Base-by-base conservation (phyloP, 75 land plant species). In the Sequoiadendron giganteum region DNA sequence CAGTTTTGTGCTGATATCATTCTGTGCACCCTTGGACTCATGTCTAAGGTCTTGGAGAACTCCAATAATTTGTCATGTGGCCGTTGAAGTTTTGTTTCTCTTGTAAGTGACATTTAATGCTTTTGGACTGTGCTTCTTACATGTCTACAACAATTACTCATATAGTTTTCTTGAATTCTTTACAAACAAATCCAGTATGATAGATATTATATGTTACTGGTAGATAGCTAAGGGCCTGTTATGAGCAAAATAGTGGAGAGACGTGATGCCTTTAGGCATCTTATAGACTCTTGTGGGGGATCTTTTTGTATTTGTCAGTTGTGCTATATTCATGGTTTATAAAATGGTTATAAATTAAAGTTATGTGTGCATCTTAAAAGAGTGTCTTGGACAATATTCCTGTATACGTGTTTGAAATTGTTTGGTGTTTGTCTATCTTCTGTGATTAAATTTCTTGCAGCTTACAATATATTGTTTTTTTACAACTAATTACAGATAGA, bases 401-500 rank as follows among this genome's bases (percentile, higher is more conserved):
- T 79, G 8, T 45, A 3, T 79, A 40, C 2, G 10, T 38, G 19
- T 40, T 7, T 79, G 21, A 39, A 39, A 34, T 79, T 79, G 40
- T 40, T 19, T 79, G 8, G 9, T 28, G 4, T 1, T 40, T 42
- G 45, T 38, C 2, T 40, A 79, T 79, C 40, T 34, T 76, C 40
- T 76, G 5, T 14, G 10, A 34, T 55, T 6, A 38, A 30, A 73
- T 73, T 15, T 76, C 79, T 14, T 38, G 32, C 39, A 36, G 40
- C 5, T 36, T 76, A 38, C 79, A 34, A 14, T 56, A 28, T n/a
- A n/a, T n/a, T 91, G 16, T 89, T 55, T 28, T 85, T 42, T 52
- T 89, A 88, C 86, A 96, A 95, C 94, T 96, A 6, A 93, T 96
- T 48, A 94, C 90, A 88, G 93, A 96, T n/a, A 90, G 94, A 82